A percentile compares a stretch with the other conserved stretches of the same genome.
Evolutionary conservation across 768 basidiomycete genomes (phyloP).

Genomic region (Podaxis rugospora): DNA sequence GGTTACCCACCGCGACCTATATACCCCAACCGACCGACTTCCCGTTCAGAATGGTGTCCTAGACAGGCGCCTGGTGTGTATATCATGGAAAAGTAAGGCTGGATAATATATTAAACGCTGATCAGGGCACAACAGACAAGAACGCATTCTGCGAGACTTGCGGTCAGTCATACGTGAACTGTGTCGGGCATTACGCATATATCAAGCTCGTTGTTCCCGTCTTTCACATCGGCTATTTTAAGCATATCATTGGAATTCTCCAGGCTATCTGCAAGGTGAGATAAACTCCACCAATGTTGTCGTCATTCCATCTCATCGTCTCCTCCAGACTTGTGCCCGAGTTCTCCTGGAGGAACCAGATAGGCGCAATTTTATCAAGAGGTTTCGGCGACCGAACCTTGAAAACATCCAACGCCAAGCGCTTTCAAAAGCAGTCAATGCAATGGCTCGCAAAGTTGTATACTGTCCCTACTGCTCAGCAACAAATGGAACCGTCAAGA

Average conservation of each 20-base stretch:
- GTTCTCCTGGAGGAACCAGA: slow-evolving; percentile 88
- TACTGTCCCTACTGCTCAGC: slow-evolving; percentile 93
- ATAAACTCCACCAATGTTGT: background rate
- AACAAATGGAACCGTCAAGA: slow-evolving; percentile 95
- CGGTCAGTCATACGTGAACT: slow-evolving; percentile 85
- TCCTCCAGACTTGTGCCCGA: slow-evolving; percentile 76
- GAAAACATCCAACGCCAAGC: slow-evolving; percentile 89
- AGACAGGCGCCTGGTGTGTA: slow-evolving; percentile 80
- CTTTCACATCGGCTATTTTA: slow-evolving; percentile 98
- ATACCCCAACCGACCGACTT: slow-evolving; percentile 75
- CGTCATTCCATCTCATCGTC: background rate
- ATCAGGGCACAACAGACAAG: slow-evolving; percentile 93
- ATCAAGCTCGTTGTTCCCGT: slow-evolving; percentile 96
- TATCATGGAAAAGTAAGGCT: background rate
- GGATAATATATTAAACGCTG: background rate
- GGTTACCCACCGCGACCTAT: slow-evolving; percentile 89
- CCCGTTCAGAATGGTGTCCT: slow-evolving; percentile 92
- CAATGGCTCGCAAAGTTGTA: slow-evolving; percentile 82
- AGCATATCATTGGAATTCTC: slow-evolving; percentile 87
- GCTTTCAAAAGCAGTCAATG: slow-evolving; percentile 80
- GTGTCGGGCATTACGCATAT: slow-evolving; percentile 98
- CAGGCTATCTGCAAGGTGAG: slow-evolving; percentile 96
- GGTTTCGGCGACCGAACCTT: slow-evolving; percentile 86
- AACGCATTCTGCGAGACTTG: slow-evolving; percentile 92
- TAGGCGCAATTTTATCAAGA: slow-evolving; percentile 75